Conservation (phyloP, 257 asterid genomes). For the Penstemon newberryi region DNA sequence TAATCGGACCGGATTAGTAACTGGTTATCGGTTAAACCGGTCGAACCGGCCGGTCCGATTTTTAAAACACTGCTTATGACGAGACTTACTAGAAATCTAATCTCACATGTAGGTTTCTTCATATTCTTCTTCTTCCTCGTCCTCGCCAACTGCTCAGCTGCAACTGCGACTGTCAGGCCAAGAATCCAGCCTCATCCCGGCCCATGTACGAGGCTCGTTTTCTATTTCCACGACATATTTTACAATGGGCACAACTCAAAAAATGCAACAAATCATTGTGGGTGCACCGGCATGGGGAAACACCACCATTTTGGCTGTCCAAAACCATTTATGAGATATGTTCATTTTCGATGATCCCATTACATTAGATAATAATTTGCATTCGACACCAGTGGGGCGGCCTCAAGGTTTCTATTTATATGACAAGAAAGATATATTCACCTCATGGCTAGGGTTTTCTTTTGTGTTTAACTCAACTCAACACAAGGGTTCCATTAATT, state of each 20-base stretch:
- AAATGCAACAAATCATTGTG: constrained; percentile 68
- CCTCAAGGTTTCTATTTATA: constrained; percentile 76
- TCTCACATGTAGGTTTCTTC: background rate
- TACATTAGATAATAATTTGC: constrained; percentile 63
- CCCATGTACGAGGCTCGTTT: constrained; percentile 55
- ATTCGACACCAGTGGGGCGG: constrained; percentile 65
- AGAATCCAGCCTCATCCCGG: constrained; percentile 12
- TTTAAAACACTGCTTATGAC: too few species aligned
- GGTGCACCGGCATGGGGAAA: constrained; percentile 74
- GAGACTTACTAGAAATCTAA: too few species aligned
- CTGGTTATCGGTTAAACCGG: too few species aligned
- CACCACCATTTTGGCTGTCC: constrained; percentile 45
- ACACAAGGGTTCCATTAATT: constrained; percentile 59
- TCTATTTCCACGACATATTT: constrained; percentile 77
- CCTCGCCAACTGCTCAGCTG: constrained; percentile 25
- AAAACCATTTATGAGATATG: constrained; percentile 54
- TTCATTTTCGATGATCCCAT: constrained; percentile 80
- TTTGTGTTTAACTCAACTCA: constrained; percentile 62
- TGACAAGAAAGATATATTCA: constrained; percentile 46
- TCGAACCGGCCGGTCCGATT: too few species aligned
- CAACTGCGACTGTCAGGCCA: background rate
- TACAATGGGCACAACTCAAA: constrained; percentile 60
- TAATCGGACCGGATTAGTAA: too few species aligned
- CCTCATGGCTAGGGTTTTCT: constrained; percentile 74
- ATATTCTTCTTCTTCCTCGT: constrained; percentile 24